Base-by-base conservation (phyloP, 164 flowering plant genomes). In the Houttuynia cordata region DNA sequence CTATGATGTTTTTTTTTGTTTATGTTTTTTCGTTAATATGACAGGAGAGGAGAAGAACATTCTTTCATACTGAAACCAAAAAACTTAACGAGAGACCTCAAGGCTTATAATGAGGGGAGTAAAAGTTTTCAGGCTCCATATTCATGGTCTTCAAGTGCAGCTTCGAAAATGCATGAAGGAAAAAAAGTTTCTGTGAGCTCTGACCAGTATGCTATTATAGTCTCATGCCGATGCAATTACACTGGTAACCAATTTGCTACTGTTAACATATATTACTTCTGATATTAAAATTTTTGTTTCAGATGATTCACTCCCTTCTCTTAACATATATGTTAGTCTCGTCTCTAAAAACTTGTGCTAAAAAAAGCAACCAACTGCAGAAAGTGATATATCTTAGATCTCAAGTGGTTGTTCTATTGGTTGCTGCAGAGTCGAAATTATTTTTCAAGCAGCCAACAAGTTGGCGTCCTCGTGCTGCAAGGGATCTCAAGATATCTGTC, bases 31-130 rank as follows among this genome's bases (percentile, higher is more conserved):
- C 12, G 12, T 45, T 17, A 41, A 24, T 23, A 57, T 82, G 64
- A 54, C 87, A 94, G 97, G 89, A 85, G 86, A 65, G 95, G 94
- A 53, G 99, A 94, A 77, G 96, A 86, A 68, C 99, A 91, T 77
- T 91, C 96, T 47, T 94, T 94, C 62, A 87, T 94, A 71, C 81
- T 94, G 51, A 94, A 87, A 73, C 96, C 95, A 60, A 78, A 82
- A 59, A 74, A 80, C 70, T 77, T 76, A 65, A 75, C 77, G 82
- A 94, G 73, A 64, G 71, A 71, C 63, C 54, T 64, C 25, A 81
- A 81, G 65, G 69, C 47, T 71, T 61, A 57, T 17, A 62, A 69
- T 62, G 81, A 74, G 64, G 81, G 60, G 67, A 53, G 57, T 66
- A 82, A 59, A 68, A 53, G 55, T 67, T 67, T 76, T 53, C 81